These are phyloP conservation scores for Pseudomassariella vexata DNA, from an alignment of 2,329 filamentous ascomycete species.

Conservation along the genomic window DNA sequence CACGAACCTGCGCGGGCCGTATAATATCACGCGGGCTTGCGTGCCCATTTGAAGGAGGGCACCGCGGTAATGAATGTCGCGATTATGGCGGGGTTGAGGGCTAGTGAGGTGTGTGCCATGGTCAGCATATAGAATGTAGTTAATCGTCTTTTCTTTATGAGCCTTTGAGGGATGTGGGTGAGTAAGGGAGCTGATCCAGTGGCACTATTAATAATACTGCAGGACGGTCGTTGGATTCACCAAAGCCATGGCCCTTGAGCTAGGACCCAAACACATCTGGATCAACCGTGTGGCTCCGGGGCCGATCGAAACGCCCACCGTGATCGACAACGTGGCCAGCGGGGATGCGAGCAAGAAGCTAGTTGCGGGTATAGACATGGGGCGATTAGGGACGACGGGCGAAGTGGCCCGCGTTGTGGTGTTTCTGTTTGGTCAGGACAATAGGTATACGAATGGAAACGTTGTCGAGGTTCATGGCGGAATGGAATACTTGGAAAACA, in stretches of 20 bases:
- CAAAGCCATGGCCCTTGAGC: constrained; percentile 34
- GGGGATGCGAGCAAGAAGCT: constrained; percentile 26
- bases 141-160: too few species aligned
- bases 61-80: constrained; percentile 32
- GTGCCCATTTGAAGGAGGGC: constrained; percentile 29
- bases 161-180: too few species aligned
- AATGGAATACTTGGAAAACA: too few species aligned
- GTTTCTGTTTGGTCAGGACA: constrained; percentile 44
- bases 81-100: constrained; percentile 24
- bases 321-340: constrained; percentile 40
- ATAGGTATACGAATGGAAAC: constrained; percentile 48
- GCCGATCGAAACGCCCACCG: constrained; percentile 21
- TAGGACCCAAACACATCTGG: constrained; percentile 29
- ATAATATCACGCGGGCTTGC: constrained; percentile 34
- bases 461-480: constrained; percentile 43
- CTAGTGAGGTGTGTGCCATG: constrained; percentile 11
- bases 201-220: too few species aligned
- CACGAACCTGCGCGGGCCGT: constrained; percentile 38
- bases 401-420: constrained; percentile 31
- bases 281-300: constrained; percentile 26
- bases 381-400: constrained; percentile 19
- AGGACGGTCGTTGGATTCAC: constrained; percentile 35
- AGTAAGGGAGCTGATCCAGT: too few species aligned
- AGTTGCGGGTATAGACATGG: constrained; percentile 17
- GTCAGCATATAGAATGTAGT: too few species aligned